Conservation (phyloP, 192 early-diverging fungal genomes). For the Coemansia aciculifera region DNA sequence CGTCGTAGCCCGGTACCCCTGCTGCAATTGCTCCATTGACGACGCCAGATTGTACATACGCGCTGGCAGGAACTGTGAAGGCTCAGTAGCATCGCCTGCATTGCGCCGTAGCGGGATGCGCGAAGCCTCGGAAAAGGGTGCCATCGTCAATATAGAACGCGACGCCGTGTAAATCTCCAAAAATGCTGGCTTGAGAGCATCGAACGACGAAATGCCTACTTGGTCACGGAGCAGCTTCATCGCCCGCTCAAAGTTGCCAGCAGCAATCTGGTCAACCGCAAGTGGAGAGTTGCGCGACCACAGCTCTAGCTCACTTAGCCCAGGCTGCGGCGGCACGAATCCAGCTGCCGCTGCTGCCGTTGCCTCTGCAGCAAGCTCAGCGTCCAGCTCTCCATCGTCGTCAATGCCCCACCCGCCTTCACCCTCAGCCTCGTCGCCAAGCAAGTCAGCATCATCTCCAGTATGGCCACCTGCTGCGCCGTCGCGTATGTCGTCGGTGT, state of each 20-base stretch:
- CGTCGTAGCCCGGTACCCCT: constrained; percentile 80
- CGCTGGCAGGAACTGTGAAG: constrained; percentile 36
- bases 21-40: constrained; percentile 71
- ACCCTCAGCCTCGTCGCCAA: constrained; percentile 57
- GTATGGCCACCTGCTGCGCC: constrained; percentile 14
- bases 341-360: constrained; percentile 53
- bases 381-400: constrained; percentile 71
- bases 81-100: constrained; percentile 55
- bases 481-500: constrained; percentile 65
- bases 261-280: constrained; percentile 91
- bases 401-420: constrained; percentile 89
- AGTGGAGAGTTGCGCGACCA: constrained; percentile 87
- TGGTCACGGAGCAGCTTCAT: constrained; percentile 93
- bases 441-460: constrained; percentile 45
- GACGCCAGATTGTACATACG: constrained; percentile 42
- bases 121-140: constrained; percentile 63
- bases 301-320: constrained; percentile 65
- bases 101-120: constrained; percentile 70
- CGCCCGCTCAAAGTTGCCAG: constrained; percentile 92
- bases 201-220: constrained; percentile 92
- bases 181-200: constrained; percentile 85
- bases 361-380: constrained; percentile 59
- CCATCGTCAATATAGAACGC: constrained; percentile 62
- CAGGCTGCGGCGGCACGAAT: constrained; percentile 76
- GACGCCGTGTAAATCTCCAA: constrained; percentile 80